A percentile compares a stretch with the other conserved stretches of the same genome.
These are phyloP conservation scores for Teunomyces cretensis DNA, from an alignment of 805 yeast genomes.

Conservation along the genomic window DNA sequence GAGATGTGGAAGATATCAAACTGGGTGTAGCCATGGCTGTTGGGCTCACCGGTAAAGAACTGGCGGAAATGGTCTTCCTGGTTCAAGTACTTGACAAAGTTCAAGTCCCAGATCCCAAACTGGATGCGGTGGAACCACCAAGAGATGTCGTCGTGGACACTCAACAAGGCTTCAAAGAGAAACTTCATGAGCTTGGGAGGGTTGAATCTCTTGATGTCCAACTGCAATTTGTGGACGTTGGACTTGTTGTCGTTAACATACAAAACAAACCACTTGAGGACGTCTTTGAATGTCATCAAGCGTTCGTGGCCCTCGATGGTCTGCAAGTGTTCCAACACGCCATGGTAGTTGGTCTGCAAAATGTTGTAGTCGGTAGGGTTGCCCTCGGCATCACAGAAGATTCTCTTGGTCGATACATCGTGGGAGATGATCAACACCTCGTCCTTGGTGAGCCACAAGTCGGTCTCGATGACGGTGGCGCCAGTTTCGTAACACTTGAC, in stretches of 20 bases:
- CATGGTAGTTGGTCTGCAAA: conserved; percentile 28
- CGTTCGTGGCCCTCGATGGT: conserved; percentile 35
- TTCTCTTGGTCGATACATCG: conserved; percentile 38
- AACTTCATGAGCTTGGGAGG: conserved; percentile 32
- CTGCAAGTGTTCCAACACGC: conserved; percentile 23
- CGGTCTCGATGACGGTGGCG: conserved; percentile 43
- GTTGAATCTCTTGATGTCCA: conserved; percentile 41
- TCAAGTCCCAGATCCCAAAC: conserved; percentile 43
- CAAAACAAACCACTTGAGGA: conserved; percentile 32
- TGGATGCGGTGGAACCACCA: conserved; percentile 41
- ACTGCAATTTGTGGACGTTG: conserved; percentile 28
- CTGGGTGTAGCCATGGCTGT: conserved; percentile 19
- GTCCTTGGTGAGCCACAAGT: conserved; percentile 40
- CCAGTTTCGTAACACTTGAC: conserved; percentile 36
- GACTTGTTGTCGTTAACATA: conserved; percentile 17
- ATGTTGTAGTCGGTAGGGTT: conserved; percentile 35
- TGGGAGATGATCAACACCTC: conserved; percentile 40
- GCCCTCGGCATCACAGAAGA: conserved; percentile 36
- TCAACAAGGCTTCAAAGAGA: conserved; percentile 29
- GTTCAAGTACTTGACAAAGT: conserved; percentile 37
- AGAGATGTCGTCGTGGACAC: conserved; percentile 26
- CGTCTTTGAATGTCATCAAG: conserved; percentile 29
- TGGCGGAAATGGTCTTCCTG: conserved; percentile 37
- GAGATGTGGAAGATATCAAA: conserved; percentile 40
- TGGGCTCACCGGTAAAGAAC: conserved; percentile 14